Conservation (phyloP, 805 yeast genomes). For the Yarrowia divulgata region DNA sequence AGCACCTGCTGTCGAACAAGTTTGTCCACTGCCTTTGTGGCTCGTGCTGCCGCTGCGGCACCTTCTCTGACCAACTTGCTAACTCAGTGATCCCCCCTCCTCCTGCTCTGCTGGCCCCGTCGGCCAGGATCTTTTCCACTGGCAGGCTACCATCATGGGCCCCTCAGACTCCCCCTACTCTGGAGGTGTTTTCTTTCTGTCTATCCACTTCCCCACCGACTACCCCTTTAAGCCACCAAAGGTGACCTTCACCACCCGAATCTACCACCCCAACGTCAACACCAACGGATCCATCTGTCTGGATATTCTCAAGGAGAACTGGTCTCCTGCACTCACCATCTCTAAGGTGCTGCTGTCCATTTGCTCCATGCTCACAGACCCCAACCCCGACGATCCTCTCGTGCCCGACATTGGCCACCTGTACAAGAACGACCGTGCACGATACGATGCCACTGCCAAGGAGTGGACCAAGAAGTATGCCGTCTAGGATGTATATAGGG, state of each 20-base stretch:
- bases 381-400: constrained; percentile 98
- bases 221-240: constrained; percentile 99
- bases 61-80: constrained; percentile 24
- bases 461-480: constrained; percentile 99
- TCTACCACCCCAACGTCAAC: constrained; percentile 97
- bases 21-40: not conserved
- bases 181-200: constrained; percentile 94
- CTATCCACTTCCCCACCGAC: constrained; percentile 98
- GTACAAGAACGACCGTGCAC: constrained; percentile 90
- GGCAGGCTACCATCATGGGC: constrained; percentile 99
- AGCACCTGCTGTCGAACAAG: no score
- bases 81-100: constrained; percentile 91
- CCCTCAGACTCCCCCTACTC: constrained; percentile 90
- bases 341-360: constrained; percentile 94
- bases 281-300: constrained; percentile 95
- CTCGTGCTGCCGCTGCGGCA: not conserved
- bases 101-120: constrained; percentile 99
- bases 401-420: constrained; percentile 98
- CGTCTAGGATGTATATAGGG: constrained; percentile 56
- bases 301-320: constrained; percentile 95
- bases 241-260: constrained; percentile 88
- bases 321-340: constrained; percentile 98
- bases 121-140: constrained; percentile 96
- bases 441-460: constrained; percentile 95
- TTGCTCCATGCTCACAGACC: constrained; percentile 94